Base-by-base conservation (phyloP, 352 stramenopile genomes). In the Globisporangium sylvaticum region DNA sequence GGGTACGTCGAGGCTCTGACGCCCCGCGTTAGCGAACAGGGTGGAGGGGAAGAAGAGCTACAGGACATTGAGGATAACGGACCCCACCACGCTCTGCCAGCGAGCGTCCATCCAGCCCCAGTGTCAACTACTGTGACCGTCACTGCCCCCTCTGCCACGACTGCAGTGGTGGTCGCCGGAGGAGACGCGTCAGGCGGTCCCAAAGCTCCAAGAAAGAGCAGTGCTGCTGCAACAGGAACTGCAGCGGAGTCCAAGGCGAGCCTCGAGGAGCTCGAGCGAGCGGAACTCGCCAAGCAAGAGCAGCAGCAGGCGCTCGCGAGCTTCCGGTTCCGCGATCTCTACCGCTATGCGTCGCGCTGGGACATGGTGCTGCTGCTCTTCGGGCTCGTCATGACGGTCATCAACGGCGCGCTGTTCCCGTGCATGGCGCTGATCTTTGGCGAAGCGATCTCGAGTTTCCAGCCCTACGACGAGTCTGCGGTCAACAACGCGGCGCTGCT, bases 371-470 rank as follows among this genome's bases (percentile, higher is more conserved):
- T 72, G n/a, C 63, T 86, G 5, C 60, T 29, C 5, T 27, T 83
- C 18, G 76, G 74, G 0, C 32, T 75, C 27, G 3, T 81, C 31
- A 69, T 80, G 59, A 69, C 76, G 7, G 66, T 44, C 14, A 55
- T 73, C n/a, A 87, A 87, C 56, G 79, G 79, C 24, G 71, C 70
- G 32, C 68, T 80, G 27, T 80, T 84, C 57, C 79, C 79, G 22
- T 83, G 75, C 50, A 85, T 85, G 77, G 78, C 75, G 34, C 64
- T 87, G 25, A 64, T 85, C 24, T 84, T 87, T 57, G 79, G 78
- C 29, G 67, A 81, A 6, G 73, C 76, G 12, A 79, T 88, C 65
- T 67, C 75, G 52, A 67, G 60, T 31, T 85, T 85, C 29, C 65
- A 65, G 72, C 74, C 60, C 6, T 58, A 58, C 29, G 71, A 85